Evolutionary conservation across 305 asterid species (phyloP), one percentile per base, ranked within the genome.

Genomic region (Rubia tinctorum): DNA sequence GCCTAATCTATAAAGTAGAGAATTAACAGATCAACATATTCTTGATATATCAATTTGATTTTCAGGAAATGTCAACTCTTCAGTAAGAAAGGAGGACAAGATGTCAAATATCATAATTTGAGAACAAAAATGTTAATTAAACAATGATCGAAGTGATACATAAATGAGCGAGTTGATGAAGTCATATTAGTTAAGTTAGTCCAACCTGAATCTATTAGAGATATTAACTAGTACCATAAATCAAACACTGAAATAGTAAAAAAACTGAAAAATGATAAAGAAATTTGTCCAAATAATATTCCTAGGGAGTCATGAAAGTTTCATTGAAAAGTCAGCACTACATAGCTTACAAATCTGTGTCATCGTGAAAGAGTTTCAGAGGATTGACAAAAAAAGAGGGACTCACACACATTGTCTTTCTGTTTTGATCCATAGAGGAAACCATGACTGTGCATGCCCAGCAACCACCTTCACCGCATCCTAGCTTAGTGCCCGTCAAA

Each of bases 401-500:
- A 89, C 97, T 94, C 86, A 94, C 97, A 91, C 90, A 77, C 95
- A 86, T 91, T 88, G 61, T 90, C 90, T 82, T 88, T 67, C 71
- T 75, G 76, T 73, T 89, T 66, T 72, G 95, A 80, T 94, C 97
- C 77, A 86, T 79, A 87, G 83, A 88, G 82, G 99, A 94, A 77
- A 94, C 75, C 99, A 94, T 94, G 73, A 94, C 99, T 49, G 97
- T 94, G 88, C 99, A 94, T 37, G 99, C 99, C 75, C 99, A 97
- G 73, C 99, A 94, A 56, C 99, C 99, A 81, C 99, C 99, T 87
- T 94, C 99, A 49, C 99, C 99, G 62, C 97, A 91, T 25, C 99
- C 99, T 77, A 94, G 96, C 86, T 94, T 94, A 30, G 99, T 90
- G 68, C 99, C 98, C 34, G 97, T 90, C 80, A 94, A 86, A 77